A percentile compares a stretch with the other conserved stretches of the same genome.
Evolutionary conservation across 73 alveolate genomes (phyloP).

Genomic region (Stentor coeruleus): DNA sequence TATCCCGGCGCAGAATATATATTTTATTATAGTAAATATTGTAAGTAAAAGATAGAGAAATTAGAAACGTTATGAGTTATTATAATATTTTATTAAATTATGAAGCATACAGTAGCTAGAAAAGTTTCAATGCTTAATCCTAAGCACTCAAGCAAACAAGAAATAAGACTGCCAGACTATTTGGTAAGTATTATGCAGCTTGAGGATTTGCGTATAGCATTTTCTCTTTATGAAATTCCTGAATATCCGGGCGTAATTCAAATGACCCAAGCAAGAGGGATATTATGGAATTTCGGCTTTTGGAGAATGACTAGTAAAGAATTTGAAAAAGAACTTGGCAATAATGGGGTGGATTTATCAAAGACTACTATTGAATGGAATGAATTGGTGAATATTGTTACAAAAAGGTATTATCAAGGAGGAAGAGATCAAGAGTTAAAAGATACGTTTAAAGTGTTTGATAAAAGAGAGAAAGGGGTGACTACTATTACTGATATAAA

Average conservation of each 20-base stretch:
- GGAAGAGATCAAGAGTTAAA: constrained; percentile 66
- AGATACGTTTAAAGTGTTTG: constrained; percentile 61
- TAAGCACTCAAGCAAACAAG: neutral
- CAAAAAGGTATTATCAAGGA: constrained; percentile 60
- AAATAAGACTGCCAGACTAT: neutral
- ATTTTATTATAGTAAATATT: too few relatives aligned
- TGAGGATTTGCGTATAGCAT: neutral
- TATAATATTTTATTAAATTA: too few relatives aligned
- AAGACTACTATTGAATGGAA: constrained; percentile 36
- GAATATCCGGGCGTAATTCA: constrained; percentile 32
- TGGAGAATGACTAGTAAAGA: constrained; percentile 62
- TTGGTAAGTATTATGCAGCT: neutral
- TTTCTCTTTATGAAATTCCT: constrained; percentile 35
- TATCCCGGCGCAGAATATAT: too few relatives aligned
- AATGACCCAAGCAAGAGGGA: constrained; percentile 9
- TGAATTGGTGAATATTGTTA: constrained; percentile 44
- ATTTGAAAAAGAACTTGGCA: constrained; percentile 60
- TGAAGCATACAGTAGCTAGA: neutral
- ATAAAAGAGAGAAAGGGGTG: constrained; percentile 53
- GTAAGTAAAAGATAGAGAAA: too few relatives aligned
- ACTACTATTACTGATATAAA: constrained; percentile 52
- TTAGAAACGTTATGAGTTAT: too few relatives aligned
- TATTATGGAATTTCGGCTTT: constrained; percentile 64
- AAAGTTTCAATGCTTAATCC: neutral
- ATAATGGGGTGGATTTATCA: constrained; percentile 49